These are phyloP conservation scores for Remersonia thermophila DNA, from an alignment of 2,329 filamentous ascomycete species.

Conservation along the genomic window DNA sequence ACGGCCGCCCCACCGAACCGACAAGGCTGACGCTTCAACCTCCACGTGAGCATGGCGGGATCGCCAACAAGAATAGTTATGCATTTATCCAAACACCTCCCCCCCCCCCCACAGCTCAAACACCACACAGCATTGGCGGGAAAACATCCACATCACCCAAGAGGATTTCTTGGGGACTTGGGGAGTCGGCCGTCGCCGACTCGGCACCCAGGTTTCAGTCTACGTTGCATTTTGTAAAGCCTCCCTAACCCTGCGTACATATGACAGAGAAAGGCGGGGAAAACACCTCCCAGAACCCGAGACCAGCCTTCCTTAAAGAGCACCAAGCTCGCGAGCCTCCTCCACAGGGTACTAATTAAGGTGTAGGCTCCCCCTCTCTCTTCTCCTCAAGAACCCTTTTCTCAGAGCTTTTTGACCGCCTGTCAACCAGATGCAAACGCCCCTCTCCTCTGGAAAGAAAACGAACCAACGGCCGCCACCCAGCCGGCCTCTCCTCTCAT, in stretches of 20 bases:
- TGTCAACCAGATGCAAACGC: slow-evolving; percentile 14
- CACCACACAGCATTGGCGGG: too few species aligned
- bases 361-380: slow-evolving; percentile 10
- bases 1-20: too few species aligned
- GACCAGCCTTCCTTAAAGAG: slow-evolving; percentile 17
- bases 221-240: slow-evolving; percentile 20
- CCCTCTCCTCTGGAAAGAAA: slow-evolving; percentile 7
- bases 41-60: too few species aligned
- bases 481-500: slow-evolving; percentile 1
- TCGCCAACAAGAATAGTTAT: too few species aligned
- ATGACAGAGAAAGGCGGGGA: slow-evolving; percentile 14
- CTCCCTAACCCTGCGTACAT: slow-evolving; percentile 18
- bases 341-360: too few species aligned
- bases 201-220: slow-evolving; percentile 13
- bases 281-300: slow-evolving; percentile 7
- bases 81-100: too few species aligned
- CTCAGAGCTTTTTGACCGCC: slow-evolving; percentile 15
- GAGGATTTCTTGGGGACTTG: too few species aligned
- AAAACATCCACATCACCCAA: not conserved
- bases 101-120: too few species aligned
- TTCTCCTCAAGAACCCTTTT: slow-evolving; percentile 8
- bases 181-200: too few species aligned
- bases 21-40: too few species aligned
- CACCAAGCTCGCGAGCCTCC: slow-evolving; percentile 17
- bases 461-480: slow-evolving; percentile 12